Conservation (phyloP, 805 yeast genomes). For the Ascoidea tarda region DNA sequence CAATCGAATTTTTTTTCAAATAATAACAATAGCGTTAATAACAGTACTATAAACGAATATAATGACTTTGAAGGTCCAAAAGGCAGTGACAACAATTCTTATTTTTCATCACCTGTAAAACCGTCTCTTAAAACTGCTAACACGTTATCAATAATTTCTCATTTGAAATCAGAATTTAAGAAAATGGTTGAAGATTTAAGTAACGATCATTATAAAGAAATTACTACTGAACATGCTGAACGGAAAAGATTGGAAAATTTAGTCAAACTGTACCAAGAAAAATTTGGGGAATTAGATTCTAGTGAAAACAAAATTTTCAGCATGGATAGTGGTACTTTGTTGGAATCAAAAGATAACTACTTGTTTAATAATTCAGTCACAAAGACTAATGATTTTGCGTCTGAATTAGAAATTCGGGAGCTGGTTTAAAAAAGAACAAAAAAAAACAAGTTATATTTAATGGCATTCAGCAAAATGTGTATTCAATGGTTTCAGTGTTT, state of each 20-base stretch:
- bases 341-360: no score
- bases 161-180: slow-evolving; percentile 10
- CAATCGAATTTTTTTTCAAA: not conserved
- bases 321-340: no score
- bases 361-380: no score
- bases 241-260: slow-evolving; percentile 18
- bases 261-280: slow-evolving; percentile 10
- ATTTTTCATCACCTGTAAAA: no score
- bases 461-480: no score
- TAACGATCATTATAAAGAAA: slow-evolving; percentile 29
- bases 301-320: no score
- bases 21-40: not conserved
- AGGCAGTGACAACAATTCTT: not conserved
- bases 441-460: no score
- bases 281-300: not conserved
- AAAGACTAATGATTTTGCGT: no score
- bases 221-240: slow-evolving; percentile 25
- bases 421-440: no score
- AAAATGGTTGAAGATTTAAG: slow-evolving; percentile 23
- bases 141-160: not conserved
- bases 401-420: no score
- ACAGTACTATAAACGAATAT: not conserved
- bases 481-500: no score
- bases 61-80: not conserved
- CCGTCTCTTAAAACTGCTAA: no score